Base-by-base conservation (phyloP, 768 basidiomycete species). In the Antrodiella citrinella region DNA sequence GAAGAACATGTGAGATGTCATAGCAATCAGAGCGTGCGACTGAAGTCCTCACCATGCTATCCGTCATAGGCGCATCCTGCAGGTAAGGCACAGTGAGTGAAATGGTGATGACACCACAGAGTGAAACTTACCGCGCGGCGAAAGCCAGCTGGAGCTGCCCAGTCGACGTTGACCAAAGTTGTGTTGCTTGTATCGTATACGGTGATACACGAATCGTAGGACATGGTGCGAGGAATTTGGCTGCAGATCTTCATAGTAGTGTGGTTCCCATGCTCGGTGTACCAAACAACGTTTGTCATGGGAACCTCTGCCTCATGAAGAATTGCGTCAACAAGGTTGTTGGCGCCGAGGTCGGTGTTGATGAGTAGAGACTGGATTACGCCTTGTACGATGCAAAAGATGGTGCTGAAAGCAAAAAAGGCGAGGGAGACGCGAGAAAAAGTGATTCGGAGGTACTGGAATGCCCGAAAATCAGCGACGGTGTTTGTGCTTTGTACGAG, bases 331-430 rank as follows among this genome's bases (percentile, higher is more conserved):
- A 74, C 61, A 24, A 78, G 54, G 1, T 56, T 50, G 46, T 60
- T 57, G 54, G 72, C 73, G 22, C 69, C 59, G 4, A 67, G 56
- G 55, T 82, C 78, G 57, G 74, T 52, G 19, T 65, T 66, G 58
- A 68, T 75, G 10, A 80, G 67, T 15, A 76, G 61, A 1, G 76
- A 70, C 57, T 77, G 77, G 26, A 80, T 62, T 49, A 75, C 62
- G 50, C 74, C 78, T 51, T 80, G 78, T 9, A 71, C 62, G 45
- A 79, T 69, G 57, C 76, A 80, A 54, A 75, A 72, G 43, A 77
- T 15, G 49, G 79, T 66, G 35, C 69, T 72, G 53, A 79, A 71
- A 20, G 77, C 51, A 57, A 81, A 75, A 65, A 80, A 82, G 0
- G 70, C 60, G 19, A 57, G 19, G 3, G 68, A 67, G 38, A 62